phyloP scores from a whole-genome alignment of 371 early-diverging fungal genomes.

The Mucor irregularis region DNA sequence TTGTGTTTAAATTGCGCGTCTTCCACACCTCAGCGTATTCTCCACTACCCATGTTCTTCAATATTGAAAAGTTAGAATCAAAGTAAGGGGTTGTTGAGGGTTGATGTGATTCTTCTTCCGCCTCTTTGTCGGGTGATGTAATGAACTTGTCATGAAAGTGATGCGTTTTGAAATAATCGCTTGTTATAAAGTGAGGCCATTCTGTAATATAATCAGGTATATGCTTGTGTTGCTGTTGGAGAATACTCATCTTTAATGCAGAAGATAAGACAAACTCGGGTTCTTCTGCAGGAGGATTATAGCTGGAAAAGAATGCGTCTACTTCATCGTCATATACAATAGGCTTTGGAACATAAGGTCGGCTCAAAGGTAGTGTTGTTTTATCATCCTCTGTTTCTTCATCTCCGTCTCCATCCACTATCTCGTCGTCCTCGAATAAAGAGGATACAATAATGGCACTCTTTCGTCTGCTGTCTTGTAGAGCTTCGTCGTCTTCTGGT shows the following conservation, averaged over 20 bases:
- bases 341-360: background rate
- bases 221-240: slow-evolving; percentile 10
- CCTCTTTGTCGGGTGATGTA: slow-evolving; percentile 1
- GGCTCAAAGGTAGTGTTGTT: slow-evolving; percentile 21
- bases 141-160: slow-evolving; percentile 10
- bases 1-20: slow-evolving; percentile 60
- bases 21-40: slow-evolving; percentile 80
- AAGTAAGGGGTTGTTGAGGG: slow-evolving; percentile 24
- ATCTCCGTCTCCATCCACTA: background rate
- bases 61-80: slow-evolving; percentile 29
- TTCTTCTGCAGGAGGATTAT: slow-evolving; percentile 11
- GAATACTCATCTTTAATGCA: slow-evolving; percentile 10
- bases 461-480: background rate
- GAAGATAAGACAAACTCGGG: slow-evolving; percentile 17
- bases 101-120: slow-evolving; percentile 1
- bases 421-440: background rate
- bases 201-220: slow-evolving; percentile 18
- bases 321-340: slow-evolving; percentile 28
- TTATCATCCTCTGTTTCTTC: slow-evolving; percentile 21
- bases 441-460: slow-evolving; percentile 6
- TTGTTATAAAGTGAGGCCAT: slow-evolving; percentile 36
- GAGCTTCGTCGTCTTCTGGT: slow-evolving; percentile 1
- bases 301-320: slow-evolving; percentile 29
- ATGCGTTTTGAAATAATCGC: slow-evolving; percentile 32
- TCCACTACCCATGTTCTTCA: slow-evolving; percentile 66